Conservation (phyloP, 164 flowering plant genomes). For the Buxus sempervirens region DNA sequence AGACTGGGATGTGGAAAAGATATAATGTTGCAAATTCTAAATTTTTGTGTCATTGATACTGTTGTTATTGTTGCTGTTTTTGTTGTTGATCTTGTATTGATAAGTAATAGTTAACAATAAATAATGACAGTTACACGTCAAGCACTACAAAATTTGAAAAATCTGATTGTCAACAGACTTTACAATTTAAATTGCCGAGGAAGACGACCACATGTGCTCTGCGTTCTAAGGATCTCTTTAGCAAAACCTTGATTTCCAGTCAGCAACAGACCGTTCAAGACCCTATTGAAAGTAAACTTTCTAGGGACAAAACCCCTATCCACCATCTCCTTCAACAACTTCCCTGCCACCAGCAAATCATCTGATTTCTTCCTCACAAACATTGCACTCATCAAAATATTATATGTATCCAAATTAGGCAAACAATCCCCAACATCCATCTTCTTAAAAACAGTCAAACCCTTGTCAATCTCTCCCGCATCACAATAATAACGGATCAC, state of each 20-base stretch:
- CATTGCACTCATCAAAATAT: constrained; percentile 69
- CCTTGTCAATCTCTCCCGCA: constrained; percentile 73
- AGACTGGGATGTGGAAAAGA: no score
- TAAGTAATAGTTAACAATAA: not conserved
- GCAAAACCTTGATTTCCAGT: constrained; percentile 88
- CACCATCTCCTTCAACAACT: constrained; percentile 81
- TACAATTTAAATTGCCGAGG: constrained; percentile 61
- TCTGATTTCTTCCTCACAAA: constrained; percentile 75
- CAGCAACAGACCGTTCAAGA: constrained; percentile 75
- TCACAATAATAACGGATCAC: constrained; percentile 73
- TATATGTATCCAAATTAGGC: constrained; percentile 90
- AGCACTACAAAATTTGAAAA: not conserved
- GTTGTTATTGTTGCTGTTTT: no score
- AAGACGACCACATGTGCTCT: constrained; percentile 53
- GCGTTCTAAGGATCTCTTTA: constrained; percentile 66
- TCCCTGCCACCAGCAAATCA: constrained; percentile 79
- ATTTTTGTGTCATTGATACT: no score
- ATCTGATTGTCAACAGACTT: constrained; percentile 1
- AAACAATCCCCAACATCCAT: constrained; percentile 63
- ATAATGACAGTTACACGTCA: not conserved
- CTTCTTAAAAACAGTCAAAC: constrained; percentile 49
- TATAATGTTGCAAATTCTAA: no score
- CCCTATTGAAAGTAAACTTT: constrained; percentile 60
- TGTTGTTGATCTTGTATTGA: no score
- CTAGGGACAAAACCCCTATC: constrained; percentile 81